Conservation (phyloP, 2,329 filamentous ascomycete genomes). For the Cercospora canescens region DNA sequence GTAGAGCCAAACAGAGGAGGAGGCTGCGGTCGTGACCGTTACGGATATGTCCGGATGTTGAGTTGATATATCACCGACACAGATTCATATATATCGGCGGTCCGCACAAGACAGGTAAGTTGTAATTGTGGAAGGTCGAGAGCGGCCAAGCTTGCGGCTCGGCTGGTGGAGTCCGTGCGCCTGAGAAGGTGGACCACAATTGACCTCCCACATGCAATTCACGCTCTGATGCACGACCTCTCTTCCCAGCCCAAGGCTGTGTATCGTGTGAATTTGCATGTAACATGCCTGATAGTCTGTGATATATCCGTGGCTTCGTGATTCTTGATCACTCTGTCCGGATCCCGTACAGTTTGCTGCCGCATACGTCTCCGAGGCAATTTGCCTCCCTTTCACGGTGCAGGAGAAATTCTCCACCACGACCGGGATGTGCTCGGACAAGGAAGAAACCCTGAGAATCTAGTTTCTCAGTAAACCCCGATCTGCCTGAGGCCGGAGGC, state of each 20-base stretch:
- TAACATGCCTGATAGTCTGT: too few relatives aligned
- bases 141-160: background rate
- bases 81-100: slow-evolving; percentile 1
- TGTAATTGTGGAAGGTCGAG: slow-evolving; percentile 2
- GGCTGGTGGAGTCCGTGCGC: background rate
- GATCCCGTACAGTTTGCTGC: background rate
- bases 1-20: background rate
- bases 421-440: background rate
- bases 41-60: background rate
- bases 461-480: background rate
- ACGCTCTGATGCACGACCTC: background rate
- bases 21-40: background rate
- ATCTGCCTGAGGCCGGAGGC: background rate
- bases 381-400: background rate
- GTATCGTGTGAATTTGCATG: too few relatives aligned
- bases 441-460: background rate
- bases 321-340: background rate
- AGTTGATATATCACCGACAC: background rate
- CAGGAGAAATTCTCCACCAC: background rate
- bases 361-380: background rate
- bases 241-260: too few relatives aligned
- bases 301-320: background rate
- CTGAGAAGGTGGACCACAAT: background rate
- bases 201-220: background rate
- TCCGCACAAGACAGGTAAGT: slow-evolving; percentile 1